Conservation (phyloP, 106 monocot species). For the Iris macrosiphon region DNA sequence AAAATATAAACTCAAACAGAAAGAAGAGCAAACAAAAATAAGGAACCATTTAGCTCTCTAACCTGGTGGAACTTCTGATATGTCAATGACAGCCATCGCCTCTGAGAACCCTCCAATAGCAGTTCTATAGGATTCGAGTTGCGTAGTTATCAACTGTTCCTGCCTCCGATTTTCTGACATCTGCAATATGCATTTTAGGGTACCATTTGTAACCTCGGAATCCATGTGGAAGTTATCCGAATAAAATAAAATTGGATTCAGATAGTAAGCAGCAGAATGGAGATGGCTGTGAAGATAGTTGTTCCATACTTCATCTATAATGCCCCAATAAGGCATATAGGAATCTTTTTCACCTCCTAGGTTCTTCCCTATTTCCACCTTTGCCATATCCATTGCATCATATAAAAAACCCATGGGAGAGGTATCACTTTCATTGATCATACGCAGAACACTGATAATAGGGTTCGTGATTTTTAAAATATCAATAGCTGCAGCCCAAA, state of each 20-base stretch:
- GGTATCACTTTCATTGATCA: conserved; percentile 29
- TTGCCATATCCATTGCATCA: conserved; percentile 76
- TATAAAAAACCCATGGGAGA: conserved; percentile 64
- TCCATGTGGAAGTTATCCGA: conserved; percentile 46
- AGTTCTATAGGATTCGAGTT: conserved; percentile 60
- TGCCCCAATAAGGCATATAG: conserved; percentile 39
- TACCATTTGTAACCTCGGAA: conserved; percentile 68
- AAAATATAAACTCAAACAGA: too few species aligned
- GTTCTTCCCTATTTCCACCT: conserved; percentile 48
- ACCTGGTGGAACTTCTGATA: conserved; percentile 60
- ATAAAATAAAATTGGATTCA: conserved; percentile 71
- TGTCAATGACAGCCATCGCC: conserved; percentile 37
- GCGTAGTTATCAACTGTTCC: conserved; percentile 33
- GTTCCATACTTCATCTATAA: conserved; percentile 77
- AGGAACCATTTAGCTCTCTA: conserved; percentile 5
- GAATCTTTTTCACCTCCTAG: conserved; percentile 35
- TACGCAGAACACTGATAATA: conserved; percentile 36
- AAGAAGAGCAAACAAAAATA: background rate
- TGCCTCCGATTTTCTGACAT: conserved; percentile 32
- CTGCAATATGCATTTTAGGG: conserved; percentile 29
- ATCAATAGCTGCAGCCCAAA: conserved; percentile 58
- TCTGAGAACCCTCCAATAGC: conserved; percentile 28
- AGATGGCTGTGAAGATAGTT: conserved; percentile 60
- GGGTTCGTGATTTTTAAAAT: conserved; percentile 52
- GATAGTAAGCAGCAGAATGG: conserved; percentile 67